Evolutionary conservation across 2,329 filamentous ascomycete genomes (phyloP), one percentile per base, ranked within the genome.

Genomic region (Aspergillus chevalieri): DNA sequence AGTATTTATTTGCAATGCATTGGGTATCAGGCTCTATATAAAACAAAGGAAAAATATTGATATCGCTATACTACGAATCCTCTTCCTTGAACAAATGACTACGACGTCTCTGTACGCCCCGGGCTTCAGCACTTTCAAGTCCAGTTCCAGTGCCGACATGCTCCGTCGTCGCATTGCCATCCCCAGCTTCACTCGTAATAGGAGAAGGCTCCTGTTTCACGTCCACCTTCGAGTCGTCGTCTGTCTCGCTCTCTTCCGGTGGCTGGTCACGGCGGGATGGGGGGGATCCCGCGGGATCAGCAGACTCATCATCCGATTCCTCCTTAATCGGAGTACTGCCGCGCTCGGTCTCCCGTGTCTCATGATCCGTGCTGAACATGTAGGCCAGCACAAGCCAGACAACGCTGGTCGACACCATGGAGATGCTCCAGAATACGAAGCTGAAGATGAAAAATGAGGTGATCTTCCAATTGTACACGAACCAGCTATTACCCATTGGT

Each of bases 381-480:
- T 72, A 72, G 7, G 66, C 74, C 17, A 87, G 58, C 0, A 79
- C 43, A 1, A 79, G 65, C 85, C 88, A 95, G 0, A 80, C 83
- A 1, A 84, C 34, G 1, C 76, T 74, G 65, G 87, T 80, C 39
- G 84, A 85, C 0, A 82, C 55, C 60, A 94, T 77, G 63, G 92
- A 89, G 10, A 82, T 81, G 1, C 74, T 65, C 89, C 91, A 97
- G 68, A 96, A 96, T 0, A 81, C 58, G 0, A 74, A 68, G 0
- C 84, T 87, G 60, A 90, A 86, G 1, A 84, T 61, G 0, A 86
- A 47, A 51, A 89, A 90, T 4, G 83, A 83, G 1, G 82, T 66
- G 33, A 93, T 62, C 10, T 86, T 82, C 71, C 92, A 85, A 53
- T 89, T 84, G 61, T 93, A 93, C 87, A 98, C 95, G 48, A 91